phyloP scores from a whole-genome alignment of 106 monocot genomes.

The Allium sativum region DNA sequence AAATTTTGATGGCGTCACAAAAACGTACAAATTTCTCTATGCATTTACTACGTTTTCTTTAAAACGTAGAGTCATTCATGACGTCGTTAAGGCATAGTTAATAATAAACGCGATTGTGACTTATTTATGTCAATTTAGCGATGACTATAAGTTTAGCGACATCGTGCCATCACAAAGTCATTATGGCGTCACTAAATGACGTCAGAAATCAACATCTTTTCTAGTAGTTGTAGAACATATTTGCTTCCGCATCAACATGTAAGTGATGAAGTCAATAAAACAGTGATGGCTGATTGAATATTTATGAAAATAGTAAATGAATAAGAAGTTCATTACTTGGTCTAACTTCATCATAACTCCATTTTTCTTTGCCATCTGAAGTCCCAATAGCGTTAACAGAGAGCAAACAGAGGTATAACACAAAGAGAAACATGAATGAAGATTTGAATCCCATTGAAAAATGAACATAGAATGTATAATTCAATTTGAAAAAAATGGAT shows the following conservation, averaged over 20 bases:
- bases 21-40: no score
- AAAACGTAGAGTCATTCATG: no score
- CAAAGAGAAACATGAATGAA: conserved; percentile 13
- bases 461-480: neutral
- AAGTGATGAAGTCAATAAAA: neutral
- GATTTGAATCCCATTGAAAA: conserved; percentile 3
- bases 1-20: no score
- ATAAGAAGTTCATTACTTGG: conserved; percentile 34
- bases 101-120: no score
- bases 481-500: neutral
- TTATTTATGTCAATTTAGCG: no score
- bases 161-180: no score
- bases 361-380: conserved; percentile 54
- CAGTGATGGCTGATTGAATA: neutral
- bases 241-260: conserved; percentile 49
- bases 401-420: conserved; percentile 1
- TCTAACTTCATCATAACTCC: conserved; percentile 89
- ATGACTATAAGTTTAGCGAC: no score
- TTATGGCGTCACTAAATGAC: no score
- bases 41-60: no score
- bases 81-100: no score
- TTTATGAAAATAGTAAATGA: neutral
- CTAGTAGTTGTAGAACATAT: conserved; percentile 98
- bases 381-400: conserved; percentile 13
- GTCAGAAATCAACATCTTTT: no score